These are phyloP conservation scores for Haematococcus lacustris DNA, from an alignment of 139 green algal species.

Conservation along the genomic window DNA sequence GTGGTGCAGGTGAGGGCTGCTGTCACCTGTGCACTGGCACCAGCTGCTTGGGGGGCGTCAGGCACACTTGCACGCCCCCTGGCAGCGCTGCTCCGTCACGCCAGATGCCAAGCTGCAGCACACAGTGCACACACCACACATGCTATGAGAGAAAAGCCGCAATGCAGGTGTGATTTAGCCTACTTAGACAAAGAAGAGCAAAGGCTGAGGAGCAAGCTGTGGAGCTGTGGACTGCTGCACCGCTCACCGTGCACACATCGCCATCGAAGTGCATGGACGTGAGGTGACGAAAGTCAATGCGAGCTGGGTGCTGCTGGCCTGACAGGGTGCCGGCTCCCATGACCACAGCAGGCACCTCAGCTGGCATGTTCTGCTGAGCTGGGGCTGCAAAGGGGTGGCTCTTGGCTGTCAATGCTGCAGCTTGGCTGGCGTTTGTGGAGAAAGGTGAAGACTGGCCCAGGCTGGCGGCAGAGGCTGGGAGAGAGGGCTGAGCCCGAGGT, in stretches of 20 bases:
- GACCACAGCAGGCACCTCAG: too few species aligned
- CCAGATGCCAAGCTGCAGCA: slow-evolving; percentile 50
- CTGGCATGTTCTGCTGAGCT: too few species aligned
- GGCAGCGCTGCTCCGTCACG: slow-evolving; percentile 32
- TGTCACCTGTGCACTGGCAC: slow-evolving; percentile 39
- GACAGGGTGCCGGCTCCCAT: too few species aligned
- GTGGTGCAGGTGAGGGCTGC: not conserved
- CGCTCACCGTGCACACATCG: slow-evolving; percentile 16
- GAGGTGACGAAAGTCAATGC: slow-evolving; percentile 45
- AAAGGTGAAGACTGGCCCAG: too few species aligned
- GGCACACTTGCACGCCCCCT: slow-evolving; percentile 25
- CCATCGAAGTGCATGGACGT: slow-evolving; percentile 34
- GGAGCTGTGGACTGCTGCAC: not conserved
- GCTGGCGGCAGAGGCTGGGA: too few species aligned
- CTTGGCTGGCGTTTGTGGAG: too few species aligned
- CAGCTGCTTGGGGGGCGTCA: slow-evolving; percentile 38
- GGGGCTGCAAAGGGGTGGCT: too few species aligned
- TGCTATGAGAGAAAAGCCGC: too few species aligned
- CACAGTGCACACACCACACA: not conserved
- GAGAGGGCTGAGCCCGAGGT: too few species aligned
- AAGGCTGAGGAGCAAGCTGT: too few species aligned
- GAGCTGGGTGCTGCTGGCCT: slow-evolving; percentile 19
- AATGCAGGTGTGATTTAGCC: too few species aligned
- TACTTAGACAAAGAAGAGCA: too few species aligned
- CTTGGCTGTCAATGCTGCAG: not conserved